Evolutionary conservation across 140 eudicot species (phyloP).

Genomic region (Oenanthe javanica): DNA sequence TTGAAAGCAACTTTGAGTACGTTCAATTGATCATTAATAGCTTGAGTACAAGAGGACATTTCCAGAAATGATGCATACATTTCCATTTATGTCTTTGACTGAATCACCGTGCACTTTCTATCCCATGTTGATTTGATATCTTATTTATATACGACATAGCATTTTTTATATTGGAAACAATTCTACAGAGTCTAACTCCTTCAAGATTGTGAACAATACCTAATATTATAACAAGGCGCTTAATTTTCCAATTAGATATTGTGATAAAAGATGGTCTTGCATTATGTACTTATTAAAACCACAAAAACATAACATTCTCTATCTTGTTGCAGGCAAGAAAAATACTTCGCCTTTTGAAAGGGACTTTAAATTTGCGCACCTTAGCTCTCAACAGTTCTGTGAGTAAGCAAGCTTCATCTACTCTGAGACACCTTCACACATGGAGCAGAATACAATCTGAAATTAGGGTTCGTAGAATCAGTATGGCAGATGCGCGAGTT

Average conservation of each 20-base stretch:
- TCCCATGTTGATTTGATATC: too few relatives aligned
- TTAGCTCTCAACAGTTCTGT: slow-evolving; percentile 42
- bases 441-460: slow-evolving; percentile 75
- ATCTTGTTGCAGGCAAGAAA: slow-evolving; percentile 57
- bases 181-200: background rate
- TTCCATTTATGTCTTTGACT: background rate
- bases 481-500: slow-evolving; percentile 68
- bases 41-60: background rate
- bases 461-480: slow-evolving; percentile 54
- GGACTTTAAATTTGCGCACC: slow-evolving; percentile 43
- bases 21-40: background rate
- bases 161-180: too few relatives aligned
- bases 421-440: slow-evolving; percentile 70
- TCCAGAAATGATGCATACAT: background rate
- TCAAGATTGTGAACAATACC: too few relatives aligned
- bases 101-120: background rate
- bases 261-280: background rate
- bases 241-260: background rate
- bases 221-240: background rate
- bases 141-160: too few relatives aligned
- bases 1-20: background rate
- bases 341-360: slow-evolving; percentile 33
- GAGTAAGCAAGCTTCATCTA: slow-evolving; percentile 56
- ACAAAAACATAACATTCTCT: background rate
- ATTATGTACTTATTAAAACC: background rate